phyloP scores from a whole-genome alignment of 176 grass and related monocot genomes.

The Saccharum officinarum region DNA sequence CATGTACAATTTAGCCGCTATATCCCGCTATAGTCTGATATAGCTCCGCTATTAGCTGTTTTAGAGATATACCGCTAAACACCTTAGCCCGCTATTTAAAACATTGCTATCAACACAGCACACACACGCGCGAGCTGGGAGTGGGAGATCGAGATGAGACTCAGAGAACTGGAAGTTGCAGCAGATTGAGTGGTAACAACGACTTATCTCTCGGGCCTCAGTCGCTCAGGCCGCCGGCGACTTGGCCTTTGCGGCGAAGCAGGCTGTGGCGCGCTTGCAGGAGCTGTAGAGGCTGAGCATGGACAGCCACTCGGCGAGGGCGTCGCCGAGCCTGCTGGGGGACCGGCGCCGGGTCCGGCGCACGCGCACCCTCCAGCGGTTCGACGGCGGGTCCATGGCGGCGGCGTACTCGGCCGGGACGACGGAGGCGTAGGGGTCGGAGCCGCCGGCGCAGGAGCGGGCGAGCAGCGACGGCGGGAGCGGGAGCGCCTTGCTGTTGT shows the following conservation, averaged over 20 bases:
- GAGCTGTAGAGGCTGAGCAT: conserved; percentile 54
- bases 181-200: not conserved
- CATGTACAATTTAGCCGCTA: too few relatives aligned
- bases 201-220: conserved; percentile 4
- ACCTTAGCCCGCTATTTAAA: too few relatives aligned
- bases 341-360: not conserved
- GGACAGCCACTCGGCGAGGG: conserved; percentile 40
- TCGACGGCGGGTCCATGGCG: not conserved
- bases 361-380: not conserved
- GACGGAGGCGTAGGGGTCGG: conserved; percentile 39
- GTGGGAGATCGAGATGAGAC: not conserved
- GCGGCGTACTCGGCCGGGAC: conserved; percentile 41
- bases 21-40: too few relatives aligned
- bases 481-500: conserved; percentile 25
- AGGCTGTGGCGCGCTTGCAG: conserved; percentile 50
- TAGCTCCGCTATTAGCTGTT: too few relatives aligned
- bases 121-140: not conserved
- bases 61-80: too few relatives aligned
- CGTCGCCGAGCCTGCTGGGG: conserved; percentile 22
- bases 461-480: conserved; percentile 50
- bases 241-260: conserved; percentile 39
- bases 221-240: not conserved
- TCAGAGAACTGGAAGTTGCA: not conserved
- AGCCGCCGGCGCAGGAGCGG: conserved; percentile 19
- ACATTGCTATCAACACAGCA: not conserved